These are phyloP conservation scores for Eimeria brunetti DNA, from an alignment of 169 alveolate species.

Conservation along the genomic window DNA sequence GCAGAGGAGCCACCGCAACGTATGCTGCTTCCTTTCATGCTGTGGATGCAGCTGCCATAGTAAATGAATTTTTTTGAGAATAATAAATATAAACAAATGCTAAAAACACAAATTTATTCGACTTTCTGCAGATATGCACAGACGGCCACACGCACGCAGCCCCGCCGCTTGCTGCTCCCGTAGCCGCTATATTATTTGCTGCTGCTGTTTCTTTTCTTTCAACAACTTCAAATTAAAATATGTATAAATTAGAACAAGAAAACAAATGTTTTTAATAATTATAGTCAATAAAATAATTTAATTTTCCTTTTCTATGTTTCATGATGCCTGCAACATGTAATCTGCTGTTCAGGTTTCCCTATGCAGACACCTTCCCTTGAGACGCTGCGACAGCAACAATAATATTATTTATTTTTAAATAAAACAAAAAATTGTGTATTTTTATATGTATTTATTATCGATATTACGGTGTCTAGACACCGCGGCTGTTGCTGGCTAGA, in stretches of 20 bases:
- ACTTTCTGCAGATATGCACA: neutral
- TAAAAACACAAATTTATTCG: neutral
- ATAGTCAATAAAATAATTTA: too few species aligned
- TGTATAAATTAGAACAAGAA: neutral
- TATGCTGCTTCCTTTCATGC: neutral
- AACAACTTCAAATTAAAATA: too few species aligned
- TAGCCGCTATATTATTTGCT: neutral
- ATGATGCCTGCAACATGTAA: too few species aligned
- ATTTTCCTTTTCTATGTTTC: neutral
- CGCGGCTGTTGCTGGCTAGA: neutral
- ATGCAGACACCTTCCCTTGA: neutral
- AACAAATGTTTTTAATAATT: neutral
- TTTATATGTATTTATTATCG: neutral
- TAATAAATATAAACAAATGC: neutral
- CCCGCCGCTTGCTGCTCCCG: neutral
- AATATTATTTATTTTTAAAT: neutral
- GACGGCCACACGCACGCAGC: neutral
- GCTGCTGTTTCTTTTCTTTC: neutral
- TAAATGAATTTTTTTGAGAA: neutral
- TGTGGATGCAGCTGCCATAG: neutral
- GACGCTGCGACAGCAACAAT: neutral
- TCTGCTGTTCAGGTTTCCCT: too few species aligned
- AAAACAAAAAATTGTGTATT: neutral
- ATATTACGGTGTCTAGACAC: neutral
- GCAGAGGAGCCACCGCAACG: conserved; percentile 15